Percentiles rank a stretch among this genome's conserved stretches.
phyloP scores from a whole-genome alignment of 1,284 basidiomycete genomes.

The Trichosporon ovoides region DNA sequence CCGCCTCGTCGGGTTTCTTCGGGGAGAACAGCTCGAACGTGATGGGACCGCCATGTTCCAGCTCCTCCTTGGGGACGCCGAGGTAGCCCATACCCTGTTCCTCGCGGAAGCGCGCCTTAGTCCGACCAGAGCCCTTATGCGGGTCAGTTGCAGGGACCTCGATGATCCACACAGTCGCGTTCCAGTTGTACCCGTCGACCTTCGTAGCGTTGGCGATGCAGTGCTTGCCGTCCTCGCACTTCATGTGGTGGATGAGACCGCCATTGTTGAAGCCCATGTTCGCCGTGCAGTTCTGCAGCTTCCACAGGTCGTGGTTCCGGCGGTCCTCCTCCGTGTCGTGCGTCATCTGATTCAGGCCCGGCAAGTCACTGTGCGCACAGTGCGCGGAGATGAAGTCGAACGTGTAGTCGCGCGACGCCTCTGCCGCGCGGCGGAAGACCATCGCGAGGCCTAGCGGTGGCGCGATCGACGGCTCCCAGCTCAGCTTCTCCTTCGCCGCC shows the following conservation, averaged over 20 bases:
- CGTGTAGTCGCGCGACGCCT: slow-evolving; percentile 29
- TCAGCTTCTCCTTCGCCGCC: slow-evolving; percentile 20
- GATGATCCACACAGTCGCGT: slow-evolving; percentile 34
- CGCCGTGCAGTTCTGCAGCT: slow-evolving; percentile 41
- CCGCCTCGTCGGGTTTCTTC: slow-evolving; percentile 15
- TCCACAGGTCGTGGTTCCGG: slow-evolving; percentile 37
- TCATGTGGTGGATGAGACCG: slow-evolving; percentile 42
- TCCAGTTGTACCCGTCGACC: slow-evolving; percentile 39
- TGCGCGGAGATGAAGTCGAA: slow-evolving; percentile 28
- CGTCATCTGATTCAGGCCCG: slow-evolving; percentile 1
- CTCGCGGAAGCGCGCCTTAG: slow-evolving; percentile 31
- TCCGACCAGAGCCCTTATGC: slow-evolving; percentile 17
- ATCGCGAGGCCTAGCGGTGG: slow-evolving; percentile 28
- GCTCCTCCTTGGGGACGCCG: slow-evolving; percentile 24
- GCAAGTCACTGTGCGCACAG: slow-evolving; percentile 20
- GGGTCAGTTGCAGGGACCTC: slow-evolving; percentile 13
- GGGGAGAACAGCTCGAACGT: slow-evolving; percentile 27
- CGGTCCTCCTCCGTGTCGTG: slow-evolving; percentile 25
- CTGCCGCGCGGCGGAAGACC: slow-evolving; percentile 24
- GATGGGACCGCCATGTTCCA: slow-evolving; percentile 18
- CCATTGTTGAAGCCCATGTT: slow-evolving; percentile 41
- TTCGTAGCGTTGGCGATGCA: slow-evolving; percentile 32
- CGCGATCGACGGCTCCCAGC: slow-evolving; percentile 27
- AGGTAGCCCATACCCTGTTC: slow-evolving; percentile 38
- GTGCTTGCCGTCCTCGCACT: slow-evolving; percentile 39